Conservation (phyloP, 1,284 basidiomycete species). For the Ustilago hordei region DNA sequence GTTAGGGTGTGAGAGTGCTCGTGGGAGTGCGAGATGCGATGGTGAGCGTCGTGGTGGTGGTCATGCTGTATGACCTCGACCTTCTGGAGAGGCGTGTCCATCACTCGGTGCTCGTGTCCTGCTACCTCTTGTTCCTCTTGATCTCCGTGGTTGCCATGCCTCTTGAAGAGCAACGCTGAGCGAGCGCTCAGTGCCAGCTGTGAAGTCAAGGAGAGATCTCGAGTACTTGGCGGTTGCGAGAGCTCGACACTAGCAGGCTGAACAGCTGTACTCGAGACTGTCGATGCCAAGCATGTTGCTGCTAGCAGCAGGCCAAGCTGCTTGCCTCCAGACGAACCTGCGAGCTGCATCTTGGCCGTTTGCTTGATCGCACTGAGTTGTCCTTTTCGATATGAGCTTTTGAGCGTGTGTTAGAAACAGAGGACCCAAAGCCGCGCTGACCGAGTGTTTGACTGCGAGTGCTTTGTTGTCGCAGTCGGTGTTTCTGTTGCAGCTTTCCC, state of each 20-base stretch:
- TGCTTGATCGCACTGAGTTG: not conserved
- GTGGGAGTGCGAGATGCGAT: not conserved
- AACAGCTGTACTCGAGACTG: slow-evolving; percentile 11
- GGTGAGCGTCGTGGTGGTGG: slow-evolving; percentile 6
- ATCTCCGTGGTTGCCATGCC: slow-evolving; percentile 42
- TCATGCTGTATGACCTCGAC: not conserved
- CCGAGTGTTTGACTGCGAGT: not conserved
- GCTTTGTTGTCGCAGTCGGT: slow-evolving; percentile 2
- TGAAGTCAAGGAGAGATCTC: not conserved
- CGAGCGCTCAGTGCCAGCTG: not conserved
- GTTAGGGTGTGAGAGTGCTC: slow-evolving; percentile 16
- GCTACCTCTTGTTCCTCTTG: slow-evolving; percentile 24
- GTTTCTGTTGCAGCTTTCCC: not conserved
- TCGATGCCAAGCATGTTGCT: slow-evolving; percentile 5
- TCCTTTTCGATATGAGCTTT: not conserved
- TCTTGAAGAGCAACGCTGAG: not conserved
- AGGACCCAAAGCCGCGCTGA: slow-evolving; percentile 4
- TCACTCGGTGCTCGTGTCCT: slow-evolving; percentile 2
- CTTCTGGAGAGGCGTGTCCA: not conserved
- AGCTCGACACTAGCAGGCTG: slow-evolving; percentile 6
- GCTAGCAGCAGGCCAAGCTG: slow-evolving; percentile 9
- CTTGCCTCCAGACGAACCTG: not conserved
- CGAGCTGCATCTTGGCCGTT: slow-evolving; percentile 15
- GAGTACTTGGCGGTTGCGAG: slow-evolving; percentile 6
- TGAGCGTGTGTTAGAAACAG: not conserved